Evolutionary conservation across 306 rosid genomes (phyloP).

Genomic region (Trifolium repens): DNA sequence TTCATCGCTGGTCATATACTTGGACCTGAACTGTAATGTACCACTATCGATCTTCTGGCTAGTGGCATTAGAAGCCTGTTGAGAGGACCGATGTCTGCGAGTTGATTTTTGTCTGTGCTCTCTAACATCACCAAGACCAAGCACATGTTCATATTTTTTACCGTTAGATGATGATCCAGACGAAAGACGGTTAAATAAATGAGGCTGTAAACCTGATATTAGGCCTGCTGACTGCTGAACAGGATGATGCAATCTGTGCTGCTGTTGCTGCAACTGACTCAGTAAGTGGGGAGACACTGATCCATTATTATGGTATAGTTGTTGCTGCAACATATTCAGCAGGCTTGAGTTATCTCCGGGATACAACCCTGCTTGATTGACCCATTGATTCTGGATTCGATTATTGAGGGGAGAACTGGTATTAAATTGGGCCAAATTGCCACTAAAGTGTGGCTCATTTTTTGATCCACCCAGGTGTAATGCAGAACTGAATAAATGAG

Average conservation of each 20-base stretch:
- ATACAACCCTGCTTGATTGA: slow-evolving; percentile 52
- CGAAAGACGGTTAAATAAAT: slow-evolving; percentile 47
- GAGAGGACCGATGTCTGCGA: slow-evolving; percentile 53
- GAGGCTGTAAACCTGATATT: slow-evolving; percentile 54
- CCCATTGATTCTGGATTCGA: slow-evolving; percentile 54
- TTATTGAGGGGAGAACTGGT: slow-evolving; percentile 53
- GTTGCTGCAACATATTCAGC: slow-evolving; percentile 80
- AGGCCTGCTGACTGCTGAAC: slow-evolving; percentile 51
- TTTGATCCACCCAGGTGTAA: slow-evolving; percentile 47
- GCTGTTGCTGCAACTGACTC: slow-evolving; percentile 60
- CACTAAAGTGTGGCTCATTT: slow-evolving; percentile 52
- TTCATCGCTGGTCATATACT: slow-evolving; percentile 64
- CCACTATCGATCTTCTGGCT: slow-evolving; percentile 53
- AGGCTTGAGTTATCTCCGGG: slow-evolving; percentile 68
- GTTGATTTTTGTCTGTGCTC: slow-evolving; percentile 57
- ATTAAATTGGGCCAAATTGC: slow-evolving; percentile 45
- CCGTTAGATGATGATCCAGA: slow-evolving; percentile 40
- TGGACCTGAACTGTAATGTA: slow-evolving; percentile 58
- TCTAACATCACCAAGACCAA: slow-evolving; percentile 49
- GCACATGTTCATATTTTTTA: slow-evolving; percentile 44
- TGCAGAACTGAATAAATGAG: slow-evolving; percentile 51
- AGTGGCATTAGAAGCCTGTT: slow-evolving; percentile 49
- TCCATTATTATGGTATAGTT: slow-evolving; percentile 62
- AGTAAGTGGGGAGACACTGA: slow-evolving; percentile 52
- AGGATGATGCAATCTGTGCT: slow-evolving; percentile 55